These are phyloP conservation scores for Balansia obtecta DNA, from an alignment of 2,329 filamentous ascomycete species.

Conservation along the genomic window DNA sequence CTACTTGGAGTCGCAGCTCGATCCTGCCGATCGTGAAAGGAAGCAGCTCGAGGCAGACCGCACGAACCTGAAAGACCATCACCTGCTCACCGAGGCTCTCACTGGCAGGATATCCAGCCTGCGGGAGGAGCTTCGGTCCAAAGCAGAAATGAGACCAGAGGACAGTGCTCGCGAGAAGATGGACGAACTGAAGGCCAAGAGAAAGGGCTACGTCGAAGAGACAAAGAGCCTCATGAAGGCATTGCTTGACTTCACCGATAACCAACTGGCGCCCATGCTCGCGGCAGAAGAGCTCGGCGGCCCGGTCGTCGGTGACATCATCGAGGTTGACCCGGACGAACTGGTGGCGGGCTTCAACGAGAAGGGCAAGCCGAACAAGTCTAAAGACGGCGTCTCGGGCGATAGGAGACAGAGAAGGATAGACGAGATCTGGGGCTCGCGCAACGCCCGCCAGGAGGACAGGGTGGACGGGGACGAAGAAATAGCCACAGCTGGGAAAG, in stretches of 20 bases:
- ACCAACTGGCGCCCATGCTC: slow-evolving; percentile 59
- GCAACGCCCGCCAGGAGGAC: slow-evolving; percentile 9
- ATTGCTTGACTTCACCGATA: slow-evolving; percentile 59
- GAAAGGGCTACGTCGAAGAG: slow-evolving; percentile 46
- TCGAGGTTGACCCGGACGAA: slow-evolving; percentile 49
- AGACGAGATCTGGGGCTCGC: slow-evolving; percentile 48
- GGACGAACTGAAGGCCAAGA: slow-evolving; percentile 46
- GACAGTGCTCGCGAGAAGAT: slow-evolving; percentile 52
- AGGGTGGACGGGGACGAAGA: slow-evolving; percentile 27
- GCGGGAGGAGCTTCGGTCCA: slow-evolving; percentile 41
- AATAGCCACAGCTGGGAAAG: slow-evolving; percentile 36
- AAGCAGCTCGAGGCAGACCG: slow-evolving; percentile 38
- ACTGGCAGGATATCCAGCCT: slow-evolving; percentile 47
- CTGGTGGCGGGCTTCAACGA: slow-evolving; percentile 47
- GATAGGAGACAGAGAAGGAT: slow-evolving; percentile 47
- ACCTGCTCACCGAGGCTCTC: slow-evolving; percentile 39
- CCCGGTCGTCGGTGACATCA: slow-evolving; percentile 64
- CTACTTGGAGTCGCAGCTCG: slow-evolving; percentile 36
- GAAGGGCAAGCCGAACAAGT: slow-evolving; percentile 42
- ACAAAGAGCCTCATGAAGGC: slow-evolving; percentile 48
- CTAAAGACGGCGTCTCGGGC: slow-evolving; percentile 24
- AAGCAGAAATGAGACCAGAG: slow-evolving; percentile 44
- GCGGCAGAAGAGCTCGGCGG: slow-evolving; percentile 76
- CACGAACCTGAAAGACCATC: slow-evolving; percentile 40
- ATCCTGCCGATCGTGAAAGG: slow-evolving; percentile 29